Evolutionary conservation across 2,329 filamentous ascomycete species (phyloP), one percentile per base, ranked within the genome.

Genomic region (Alternaria metachromatica): DNA sequence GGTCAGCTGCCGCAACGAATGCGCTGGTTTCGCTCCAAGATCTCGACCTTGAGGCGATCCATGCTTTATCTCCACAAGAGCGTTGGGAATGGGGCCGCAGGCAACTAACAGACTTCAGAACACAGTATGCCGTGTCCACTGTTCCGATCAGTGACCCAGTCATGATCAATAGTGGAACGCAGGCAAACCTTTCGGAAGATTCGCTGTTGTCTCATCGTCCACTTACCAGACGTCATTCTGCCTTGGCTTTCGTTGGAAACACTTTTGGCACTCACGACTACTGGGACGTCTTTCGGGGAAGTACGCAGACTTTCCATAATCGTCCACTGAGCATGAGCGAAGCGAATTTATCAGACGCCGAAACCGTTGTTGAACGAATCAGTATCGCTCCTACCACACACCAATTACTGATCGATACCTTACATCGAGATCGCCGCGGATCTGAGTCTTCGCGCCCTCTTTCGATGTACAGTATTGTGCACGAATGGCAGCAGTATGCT

Each of bases 51-150:
- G 60, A 70, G 15, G 45, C 13, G 11, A 54, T 74, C 6, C 59
- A 54, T 28, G 25, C 25, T 13, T 67, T 74, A 63, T 62, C 48
- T 41, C 23, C 57, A 6, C 46, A 71, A 8, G 25, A 74, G 46
- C 64, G 65, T 2, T 30, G 58, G 30, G 30, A 26, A 9, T 73
- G 70, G 68, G 53, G 68, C 23, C 72, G 73, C 13, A 57, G 60
- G 20, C 63, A 70, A 43, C 33, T 73, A n/a, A 67, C 71, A 15
- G 61, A 58, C 9, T 71, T 69, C 48, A 71, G 69, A 50, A 28
- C 21, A 50, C 50, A 28, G 10, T 41, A 48, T 18, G 18, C 54
- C 12, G 61, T 12, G 60, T 58, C 53, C 9, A 43, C 18, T 58
- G 46, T 45, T 56, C 55, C 12, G 9, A 25, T 37, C n/a, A 26